Base-by-base conservation (phyloP, 441 rosid species). In the Metrosideros polymorpha region DNA sequence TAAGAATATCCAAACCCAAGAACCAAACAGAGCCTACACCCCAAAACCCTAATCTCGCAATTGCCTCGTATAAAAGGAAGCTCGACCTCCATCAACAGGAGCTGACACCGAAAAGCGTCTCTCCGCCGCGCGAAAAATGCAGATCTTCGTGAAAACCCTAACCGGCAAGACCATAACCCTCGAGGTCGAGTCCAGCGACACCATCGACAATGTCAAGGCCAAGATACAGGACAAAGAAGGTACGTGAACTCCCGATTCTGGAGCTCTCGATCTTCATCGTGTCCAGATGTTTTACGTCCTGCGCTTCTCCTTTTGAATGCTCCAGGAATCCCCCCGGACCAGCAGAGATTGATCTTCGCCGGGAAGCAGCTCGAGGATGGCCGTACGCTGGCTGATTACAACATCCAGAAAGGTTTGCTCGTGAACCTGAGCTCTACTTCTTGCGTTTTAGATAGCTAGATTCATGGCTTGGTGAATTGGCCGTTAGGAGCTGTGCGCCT, bases 301-400 rank as follows among this genome's bases (percentile, higher is more conserved):
- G 79, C 79, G 13, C 3, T 71, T 39, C 54, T 29, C 3, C 29
- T 86, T 17, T 10, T 12, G 51, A 35, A n/a, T 35, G 85, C 71
- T 6, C 77, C 83, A 93, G 95, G 95, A 29, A 93, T 94, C 59
- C 95, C 95, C 0, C 95, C 95, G 89, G 98, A 95, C 87, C 96
- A 94, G 93, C 98, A 95, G 91, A 89, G 96, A 6, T 83, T 95
- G 92, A 94, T 95, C 82, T 94, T 93, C 77, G 96, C 98, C 32
- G 96, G 98, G 17, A 95, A 94, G 93, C 96, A 95, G 91, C 95
- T 95, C n/a, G 98, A 94, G 87, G 98, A 95, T 91, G 96, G 95
- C 83, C 93, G 98, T 6, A 94, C 96, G 27, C 90, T 95, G 6
- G 96, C 96, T 0, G 96, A 95, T 84, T 94, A 95, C 90, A 95